Evolutionary conservation across 202 grass and related monocot species (phyloP), one percentile per base, ranked within the genome.

Genomic region (Panicum hallii): DNA sequence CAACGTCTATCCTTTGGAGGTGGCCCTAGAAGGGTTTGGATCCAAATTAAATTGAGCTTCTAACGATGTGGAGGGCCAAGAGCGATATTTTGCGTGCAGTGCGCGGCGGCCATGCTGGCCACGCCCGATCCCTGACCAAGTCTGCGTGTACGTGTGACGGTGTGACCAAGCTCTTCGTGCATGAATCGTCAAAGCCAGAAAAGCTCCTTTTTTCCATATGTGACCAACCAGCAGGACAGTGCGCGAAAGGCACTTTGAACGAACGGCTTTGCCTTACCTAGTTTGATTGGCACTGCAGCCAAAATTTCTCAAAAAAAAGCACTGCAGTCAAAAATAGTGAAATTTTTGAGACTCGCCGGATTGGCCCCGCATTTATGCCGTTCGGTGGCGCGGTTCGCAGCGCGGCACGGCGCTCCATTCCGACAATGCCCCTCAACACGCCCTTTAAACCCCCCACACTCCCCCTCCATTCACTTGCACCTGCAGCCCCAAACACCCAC

Each of bases 281-380:
- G 19, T 1, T 0, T 17, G 47, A 15, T 49, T 49, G 10, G 47
- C 47, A 49, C 12, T 49, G 5, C 16, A 34, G 34, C 26, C 26
- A 26, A 26, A 26, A 26, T 26, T 26, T 26, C 26, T 26, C 26
- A 26, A 26, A 26, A 26, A 26, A 26, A 26, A 26, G 47, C 47
- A 49, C 12, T 49, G 32, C 32, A 32, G 32, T 32, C 1, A 32
- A 32, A 32, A 32, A 32, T 32, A 32, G 36, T 67, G 11, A 80
- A 80, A 17, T 53, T 4, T 4, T 0, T 36, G 20, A 30, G 42
- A 16, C 11, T 40, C 43, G 42, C 0, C 28, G 7, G 78, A 26
- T 36, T 57, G 50, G 20, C 20, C 12, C 9, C 12, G 74, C 75
- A 79, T 79, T 85, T 42, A 85, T 72, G 44, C 9, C 2, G 30